Evolutionary conservation across 78 protist genomes (phyloP).

Genomic region (Guillardia theta): DNA sequence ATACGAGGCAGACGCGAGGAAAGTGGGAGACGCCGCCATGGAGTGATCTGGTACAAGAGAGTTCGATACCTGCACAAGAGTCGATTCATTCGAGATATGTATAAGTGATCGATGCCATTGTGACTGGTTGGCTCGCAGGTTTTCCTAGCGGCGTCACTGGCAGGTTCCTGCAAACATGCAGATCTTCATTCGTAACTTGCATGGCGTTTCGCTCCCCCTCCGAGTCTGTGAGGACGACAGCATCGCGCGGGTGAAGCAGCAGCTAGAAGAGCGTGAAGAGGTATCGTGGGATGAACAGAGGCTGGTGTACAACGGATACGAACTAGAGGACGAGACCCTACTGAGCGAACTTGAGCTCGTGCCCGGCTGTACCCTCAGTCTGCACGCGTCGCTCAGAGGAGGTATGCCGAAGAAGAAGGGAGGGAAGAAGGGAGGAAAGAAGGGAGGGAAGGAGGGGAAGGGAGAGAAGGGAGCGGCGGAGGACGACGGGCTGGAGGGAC

Average conservation of each 20-base stretch:
- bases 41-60: too few relatives aligned
- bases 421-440: constrained; percentile 29
- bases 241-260: background rate
- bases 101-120: too few relatives aligned
- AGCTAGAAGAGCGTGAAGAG: background rate
- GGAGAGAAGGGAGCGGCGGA: background rate
- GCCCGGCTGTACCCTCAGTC: background rate
- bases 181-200: background rate
- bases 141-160: too few relatives aligned
- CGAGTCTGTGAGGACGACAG: background rate
- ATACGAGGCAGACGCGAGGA: too few relatives aligned
- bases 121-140: too few relatives aligned
- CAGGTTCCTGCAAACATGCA: too few relatives aligned
- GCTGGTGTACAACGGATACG: background rate
- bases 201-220: background rate
- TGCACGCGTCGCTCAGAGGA: background rate
- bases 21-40: too few relatives aligned
- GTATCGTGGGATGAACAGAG: background rate
- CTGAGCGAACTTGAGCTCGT: background rate
- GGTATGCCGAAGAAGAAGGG: constrained; percentile 39
- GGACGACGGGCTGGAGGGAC: background rate
- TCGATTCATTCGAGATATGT: too few relatives aligned
- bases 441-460: background rate
- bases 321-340: background rate
- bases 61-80: too few relatives aligned